phyloP scores from a whole-genome alignment of 2,329 filamentous ascomycete genomes.

The Huntiella bhutanensis region DNA sequence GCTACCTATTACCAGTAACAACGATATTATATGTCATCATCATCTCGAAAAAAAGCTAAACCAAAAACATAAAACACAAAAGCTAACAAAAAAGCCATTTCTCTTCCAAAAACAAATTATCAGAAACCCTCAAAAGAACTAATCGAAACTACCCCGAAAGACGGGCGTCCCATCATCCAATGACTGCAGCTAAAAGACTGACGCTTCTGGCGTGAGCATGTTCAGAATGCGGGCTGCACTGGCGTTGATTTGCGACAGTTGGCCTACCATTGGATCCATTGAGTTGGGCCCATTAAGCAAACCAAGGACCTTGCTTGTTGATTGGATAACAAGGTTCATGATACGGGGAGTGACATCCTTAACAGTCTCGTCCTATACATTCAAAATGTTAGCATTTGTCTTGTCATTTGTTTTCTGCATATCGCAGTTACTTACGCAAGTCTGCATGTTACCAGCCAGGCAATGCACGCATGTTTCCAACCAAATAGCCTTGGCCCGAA shows the following conservation, averaged over 20 bases:
- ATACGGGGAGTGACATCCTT: constrained; percentile 37
- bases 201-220: constrained; percentile 4
- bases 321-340: constrained; percentile 32
- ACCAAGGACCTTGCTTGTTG: constrained; percentile 33
- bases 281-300: constrained; percentile 24
- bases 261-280: constrained; percentile 26
- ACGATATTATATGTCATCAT: constrained; percentile 2
- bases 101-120: not conserved
- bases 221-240: constrained; percentile 19
- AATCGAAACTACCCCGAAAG: not conserved
- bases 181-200: not conserved
- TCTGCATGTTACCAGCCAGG: constrained; percentile 28
- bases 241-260: constrained; percentile 26
- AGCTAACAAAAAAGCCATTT: not conserved
- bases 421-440: constrained; percentile 28
- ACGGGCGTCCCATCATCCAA: not conserved
- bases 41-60: constrained; percentile 1
- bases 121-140: not conserved
- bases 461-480: constrained; percentile 39
- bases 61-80: constrained; percentile 1
- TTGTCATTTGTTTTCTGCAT: too few relatives aligned
- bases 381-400: too few relatives aligned
- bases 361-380: constrained; percentile 31
- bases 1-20: not conserved
- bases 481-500: constrained; percentile 39